These are phyloP conservation scores for Pseudomonodictys pantanalensis DNA, from an alignment of 495 filamentous ascomycete genomes.

Conservation along the genomic window DNA sequence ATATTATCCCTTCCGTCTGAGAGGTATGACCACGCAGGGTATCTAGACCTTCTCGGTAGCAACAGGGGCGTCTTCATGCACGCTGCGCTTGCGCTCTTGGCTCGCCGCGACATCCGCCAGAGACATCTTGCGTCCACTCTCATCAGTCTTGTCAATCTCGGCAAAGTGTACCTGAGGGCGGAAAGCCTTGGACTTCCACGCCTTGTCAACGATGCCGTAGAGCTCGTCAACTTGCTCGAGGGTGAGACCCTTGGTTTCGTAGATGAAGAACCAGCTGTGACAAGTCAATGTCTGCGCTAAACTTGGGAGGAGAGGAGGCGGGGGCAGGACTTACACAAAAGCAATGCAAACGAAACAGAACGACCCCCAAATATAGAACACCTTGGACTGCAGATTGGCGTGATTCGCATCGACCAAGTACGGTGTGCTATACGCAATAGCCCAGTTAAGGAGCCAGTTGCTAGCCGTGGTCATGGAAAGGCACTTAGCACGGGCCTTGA, in stretches of 20 bases:
- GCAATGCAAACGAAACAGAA: slow-evolving; percentile 41
- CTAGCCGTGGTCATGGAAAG: slow-evolving; percentile 41
- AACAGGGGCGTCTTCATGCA: slow-evolving; percentile 2
- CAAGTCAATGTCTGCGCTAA: neutral
- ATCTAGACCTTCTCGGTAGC: slow-evolving; percentile 17
- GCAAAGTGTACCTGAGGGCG: slow-evolving; percentile 31
- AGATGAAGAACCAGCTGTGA: slow-evolving; percentile 38
- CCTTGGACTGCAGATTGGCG: slow-evolving; percentile 42
- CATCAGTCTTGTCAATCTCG: slow-evolving; percentile 23
- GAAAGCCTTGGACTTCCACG: slow-evolving; percentile 38
- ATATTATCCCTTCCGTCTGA: neutral
- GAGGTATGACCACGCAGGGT: no score
- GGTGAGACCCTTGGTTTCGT: slow-evolving; percentile 43
- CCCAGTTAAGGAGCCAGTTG: slow-evolving; percentile 48
- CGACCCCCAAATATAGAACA: slow-evolving; percentile 45
- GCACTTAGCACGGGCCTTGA: slow-evolving; percentile 44
- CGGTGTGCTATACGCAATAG: slow-evolving; percentile 44
- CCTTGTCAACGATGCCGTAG: slow-evolving; percentile 39
- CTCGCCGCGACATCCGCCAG: slow-evolving; percentile 26
- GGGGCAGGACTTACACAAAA: slow-evolving; percentile 35
- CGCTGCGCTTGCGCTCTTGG: slow-evolving; percentile 32
- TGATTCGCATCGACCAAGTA: slow-evolving; percentile 43
- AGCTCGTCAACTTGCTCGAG: slow-evolving; percentile 46
- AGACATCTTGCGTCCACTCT: slow-evolving; percentile 7
- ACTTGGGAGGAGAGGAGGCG: neutral